These are phyloP conservation scores for Coemansia aciculifera DNA, from an alignment of 192 early-diverging fungal species.

Conservation along the genomic window DNA sequence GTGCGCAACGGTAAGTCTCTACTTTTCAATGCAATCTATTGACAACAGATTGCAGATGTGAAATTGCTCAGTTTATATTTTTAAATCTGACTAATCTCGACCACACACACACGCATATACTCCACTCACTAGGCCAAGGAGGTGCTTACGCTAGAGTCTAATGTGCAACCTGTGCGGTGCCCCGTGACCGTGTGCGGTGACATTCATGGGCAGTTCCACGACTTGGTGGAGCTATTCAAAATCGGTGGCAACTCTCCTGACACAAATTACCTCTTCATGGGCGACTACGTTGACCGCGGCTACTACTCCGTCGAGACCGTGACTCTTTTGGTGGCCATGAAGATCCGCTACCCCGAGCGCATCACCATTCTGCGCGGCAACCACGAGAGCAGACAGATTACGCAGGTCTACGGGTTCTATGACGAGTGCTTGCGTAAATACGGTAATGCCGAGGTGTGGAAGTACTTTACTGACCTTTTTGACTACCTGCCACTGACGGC, in stretches of 20 bases:
- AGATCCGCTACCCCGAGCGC: conserved; percentile 87
- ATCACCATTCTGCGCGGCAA: conserved; percentile 98
- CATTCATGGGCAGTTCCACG: conserved; percentile 99
- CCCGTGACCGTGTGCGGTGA: conserved; percentile 99
- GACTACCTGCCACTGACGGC: conserved; percentile 96
- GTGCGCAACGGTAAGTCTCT: conserved; percentile 85
- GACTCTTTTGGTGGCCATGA: conserved; percentile 90
- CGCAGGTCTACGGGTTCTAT: conserved; percentile 99
- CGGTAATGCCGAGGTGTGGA: conserved; percentile 98
- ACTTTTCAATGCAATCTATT: background rate
- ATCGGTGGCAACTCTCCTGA: conserved; percentile 96
- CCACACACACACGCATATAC: background rate
- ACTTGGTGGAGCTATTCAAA: conserved; percentile 94
- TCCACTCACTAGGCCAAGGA: conserved; percentile 77
- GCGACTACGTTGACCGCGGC: conserved; percentile 99
- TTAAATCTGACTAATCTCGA: conserved; percentile 14
- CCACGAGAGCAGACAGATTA: conserved; percentile 98
- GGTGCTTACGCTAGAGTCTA: conserved; percentile 92
- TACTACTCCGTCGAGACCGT: conserved; percentile 99
- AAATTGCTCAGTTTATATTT: background rate
- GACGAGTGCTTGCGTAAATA: conserved; percentile 99
- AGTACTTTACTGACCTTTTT: conserved; percentile 96
- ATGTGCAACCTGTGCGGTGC: conserved; percentile 95
- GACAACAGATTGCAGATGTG: conserved; percentile 5
- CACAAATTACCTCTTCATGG: conserved; percentile 99